Percentiles rank a stretch among this genome's conserved stretches.
Conservation (phyloP, 2,329 filamentous ascomycete genomes). For the Xylaria sp. region DNA sequence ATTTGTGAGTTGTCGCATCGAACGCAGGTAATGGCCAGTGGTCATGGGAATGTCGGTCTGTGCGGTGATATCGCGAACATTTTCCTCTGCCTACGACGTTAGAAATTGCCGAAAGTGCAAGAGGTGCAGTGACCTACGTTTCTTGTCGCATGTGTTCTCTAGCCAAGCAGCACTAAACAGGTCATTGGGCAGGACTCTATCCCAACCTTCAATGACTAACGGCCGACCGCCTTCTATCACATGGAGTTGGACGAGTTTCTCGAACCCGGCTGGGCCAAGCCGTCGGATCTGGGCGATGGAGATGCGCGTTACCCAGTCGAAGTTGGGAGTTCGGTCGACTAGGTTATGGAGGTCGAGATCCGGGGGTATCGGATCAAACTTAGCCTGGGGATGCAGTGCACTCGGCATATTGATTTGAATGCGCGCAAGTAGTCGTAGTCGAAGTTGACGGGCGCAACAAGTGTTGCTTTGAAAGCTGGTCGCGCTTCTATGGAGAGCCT, state of each 20-base stretch:
- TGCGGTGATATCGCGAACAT: conserved; percentile 81
- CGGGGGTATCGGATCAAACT: conserved; percentile 91
- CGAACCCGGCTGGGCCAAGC: conserved; percentile 81
- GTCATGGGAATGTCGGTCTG: conserved; percentile 84
- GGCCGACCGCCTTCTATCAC: conserved; percentile 88
- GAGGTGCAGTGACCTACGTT: conserved; percentile 66
- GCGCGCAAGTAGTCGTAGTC: neutral
- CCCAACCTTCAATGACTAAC: conserved; percentile 90
- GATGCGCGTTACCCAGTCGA: conserved; percentile 86
- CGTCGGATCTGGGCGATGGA: conserved; percentile 80
- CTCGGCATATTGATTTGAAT: conserved; percentile 71
- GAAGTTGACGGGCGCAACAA: neutral
- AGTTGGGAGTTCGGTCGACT: conserved; percentile 83
- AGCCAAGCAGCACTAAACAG: conserved; percentile 88
- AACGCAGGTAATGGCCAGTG: conserved; percentile 88
- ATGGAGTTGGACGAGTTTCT: conserved; percentile 84
- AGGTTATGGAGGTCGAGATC: conserved; percentile 81
- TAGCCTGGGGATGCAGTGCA: conserved; percentile 80
- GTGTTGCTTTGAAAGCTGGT: conserved; percentile 1
- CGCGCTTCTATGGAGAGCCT: neutral
- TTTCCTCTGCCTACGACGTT: conserved; percentile 71
- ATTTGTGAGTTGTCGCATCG: conserved; percentile 84
- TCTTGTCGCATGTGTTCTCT: conserved; percentile 79
- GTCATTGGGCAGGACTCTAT: conserved; percentile 76
- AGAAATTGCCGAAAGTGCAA: conserved; percentile 34